Evolutionary conservation across 2,329 filamentous ascomycete species (phyloP).

Genomic region (Claviceps sp.): DNA sequence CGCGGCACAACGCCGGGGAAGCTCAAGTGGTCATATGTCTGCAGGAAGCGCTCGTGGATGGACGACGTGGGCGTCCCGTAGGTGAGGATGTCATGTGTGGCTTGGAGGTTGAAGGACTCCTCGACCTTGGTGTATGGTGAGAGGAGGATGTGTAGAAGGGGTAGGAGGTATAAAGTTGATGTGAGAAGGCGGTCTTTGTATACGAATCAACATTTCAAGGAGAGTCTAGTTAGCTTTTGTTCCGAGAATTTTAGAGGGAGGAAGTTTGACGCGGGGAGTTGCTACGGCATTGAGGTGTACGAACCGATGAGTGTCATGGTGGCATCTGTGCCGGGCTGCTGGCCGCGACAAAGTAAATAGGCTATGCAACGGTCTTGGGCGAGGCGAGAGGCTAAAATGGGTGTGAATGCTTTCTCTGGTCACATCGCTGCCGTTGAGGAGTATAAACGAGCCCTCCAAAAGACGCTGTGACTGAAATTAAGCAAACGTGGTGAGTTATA

Average conservation of each 20-base stretch:
- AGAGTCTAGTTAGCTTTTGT: not conserved
- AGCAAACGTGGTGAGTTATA: no score
- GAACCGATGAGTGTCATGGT: constrained; percentile 13
- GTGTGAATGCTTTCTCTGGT: no score
- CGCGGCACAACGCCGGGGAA: constrained; percentile 88
- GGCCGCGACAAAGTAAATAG: no score
- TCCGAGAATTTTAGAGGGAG: not conserved
- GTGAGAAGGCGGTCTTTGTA: constrained; percentile 13
- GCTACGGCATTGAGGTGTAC: not conserved
- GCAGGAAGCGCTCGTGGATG: constrained; percentile 32
- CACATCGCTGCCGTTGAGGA: no score
- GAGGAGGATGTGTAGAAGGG: constrained; percentile 53
- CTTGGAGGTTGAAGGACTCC: constrained; percentile 96
- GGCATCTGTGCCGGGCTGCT: not conserved
- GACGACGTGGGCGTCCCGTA: constrained; percentile 56
- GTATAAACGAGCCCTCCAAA: no score
- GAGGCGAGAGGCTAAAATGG: no score
- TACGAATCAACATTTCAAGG: no score
- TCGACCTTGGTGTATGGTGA: constrained; percentile 95
- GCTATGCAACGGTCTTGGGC: no score
- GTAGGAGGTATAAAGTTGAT: constrained; percentile 37
- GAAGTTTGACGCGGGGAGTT: not conserved
- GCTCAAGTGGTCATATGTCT: constrained; percentile 73
- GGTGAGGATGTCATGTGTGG: constrained; percentile 73
- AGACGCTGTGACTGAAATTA: no score